Evolutionary conservation across 306 rosid species (phyloP), one percentile per base, ranked within the genome.

Genomic region (Morella rubra): DNA sequence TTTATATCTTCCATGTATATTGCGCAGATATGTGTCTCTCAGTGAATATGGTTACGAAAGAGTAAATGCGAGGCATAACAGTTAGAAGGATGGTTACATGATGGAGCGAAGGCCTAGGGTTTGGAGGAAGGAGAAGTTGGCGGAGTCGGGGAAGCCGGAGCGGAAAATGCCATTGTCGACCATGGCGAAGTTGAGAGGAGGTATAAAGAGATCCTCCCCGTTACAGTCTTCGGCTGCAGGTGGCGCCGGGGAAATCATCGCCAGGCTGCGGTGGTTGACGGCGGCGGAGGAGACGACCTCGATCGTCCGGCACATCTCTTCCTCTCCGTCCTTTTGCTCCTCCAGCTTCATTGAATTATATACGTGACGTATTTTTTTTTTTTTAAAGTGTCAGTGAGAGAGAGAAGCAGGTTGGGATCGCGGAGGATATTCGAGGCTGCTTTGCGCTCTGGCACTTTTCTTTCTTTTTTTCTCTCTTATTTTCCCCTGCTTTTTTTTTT

Each of bases 111-210:
- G 97, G 78, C 90, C 88, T 65, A 96, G 88, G 75, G 91, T 86
- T 67, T 93, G 90, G 40, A 96, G 88, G 86, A 96, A 96, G 59
- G 91, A 73, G 85, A 96, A 93, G 94, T 96, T 93, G 74, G 88
- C 83, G 10, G 92, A 87, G 54, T 88, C 88, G 18, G 99, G 99
- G 82, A 96, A 96, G 44, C 99, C 99, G 41, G 98, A 96, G 73
- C 99, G 85, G 85, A 92, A 96, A 88, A 96, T 87, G 97, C 98
- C 98, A 27, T 86, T 86, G 75, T 96, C 99, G 50, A 96, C 99
- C 86, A 90, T 80, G 40, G 99, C 73, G 77, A 96, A 96, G 95
- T 96, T 96, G 81, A 93, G 87, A 19, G 99, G 98, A n/a, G 96
- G 99, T 11, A 84, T 53, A 79, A 86, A 90, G 71, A 81, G 84